phyloP scores from a whole-genome alignment of 768 basidiomycete genomes.

The Erythrobasidium yunnanense region DNA sequence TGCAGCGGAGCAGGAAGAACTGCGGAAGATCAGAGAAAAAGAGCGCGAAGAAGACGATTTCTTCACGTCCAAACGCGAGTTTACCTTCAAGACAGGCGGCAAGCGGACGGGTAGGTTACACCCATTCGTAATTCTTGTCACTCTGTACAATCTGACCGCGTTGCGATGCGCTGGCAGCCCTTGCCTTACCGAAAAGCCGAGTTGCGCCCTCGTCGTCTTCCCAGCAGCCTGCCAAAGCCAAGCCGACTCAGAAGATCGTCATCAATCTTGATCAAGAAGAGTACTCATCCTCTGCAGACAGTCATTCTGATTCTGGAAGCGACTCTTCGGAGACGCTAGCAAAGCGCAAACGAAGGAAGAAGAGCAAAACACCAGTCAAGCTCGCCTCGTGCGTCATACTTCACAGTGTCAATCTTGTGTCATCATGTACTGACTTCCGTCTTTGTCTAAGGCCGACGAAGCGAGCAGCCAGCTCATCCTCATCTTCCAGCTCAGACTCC shows the following conservation, averaged over 20 bases:
- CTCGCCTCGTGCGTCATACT: too few relatives aligned
- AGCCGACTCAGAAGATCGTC: background rate
- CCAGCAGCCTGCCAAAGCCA: background rate
- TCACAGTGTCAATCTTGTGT: background rate
- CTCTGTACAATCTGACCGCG: background rate
- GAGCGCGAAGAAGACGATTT: slow-evolving; percentile 12
- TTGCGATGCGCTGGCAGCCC: background rate
- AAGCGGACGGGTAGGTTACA: background rate
- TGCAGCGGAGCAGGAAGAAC: background rate
- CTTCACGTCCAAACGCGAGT: background rate
- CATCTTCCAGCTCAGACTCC: slow-evolving; percentile 2
- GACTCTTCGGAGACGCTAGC: background rate
- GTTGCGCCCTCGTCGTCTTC: background rate
- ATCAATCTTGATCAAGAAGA: background rate
- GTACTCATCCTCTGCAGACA: background rate
- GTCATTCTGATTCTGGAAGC: background rate
- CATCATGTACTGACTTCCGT: background rate
- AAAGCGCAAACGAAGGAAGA: background rate
- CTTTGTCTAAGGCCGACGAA: background rate
- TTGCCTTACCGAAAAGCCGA: background rate
- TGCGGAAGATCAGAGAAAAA: background rate
- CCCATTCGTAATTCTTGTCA: background rate
- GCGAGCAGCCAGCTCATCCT: background rate
- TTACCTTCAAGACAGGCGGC: background rate
- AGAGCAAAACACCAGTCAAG: too few relatives aligned